These are phyloP conservation scores for Cercospora sojina DNA, from an alignment of 2,329 filamentous ascomycete species.

Conservation along the genomic window DNA sequence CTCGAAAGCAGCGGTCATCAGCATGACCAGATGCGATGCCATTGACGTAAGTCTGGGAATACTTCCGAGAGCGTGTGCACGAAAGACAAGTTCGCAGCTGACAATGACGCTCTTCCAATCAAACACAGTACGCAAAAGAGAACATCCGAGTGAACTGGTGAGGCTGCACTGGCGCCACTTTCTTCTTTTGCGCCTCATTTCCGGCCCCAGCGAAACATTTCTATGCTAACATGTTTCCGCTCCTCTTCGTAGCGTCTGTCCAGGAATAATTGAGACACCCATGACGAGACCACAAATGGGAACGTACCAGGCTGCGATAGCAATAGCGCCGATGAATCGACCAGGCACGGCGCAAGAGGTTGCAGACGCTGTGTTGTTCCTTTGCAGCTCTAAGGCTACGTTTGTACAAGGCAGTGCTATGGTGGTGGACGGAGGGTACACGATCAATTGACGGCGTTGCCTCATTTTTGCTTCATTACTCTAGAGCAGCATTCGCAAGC, in stretches of 20 bases:
- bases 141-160: conserved; percentile 47
- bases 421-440: conserved; percentile 50
- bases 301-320: conserved; percentile 32
- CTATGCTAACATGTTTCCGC: neutral
- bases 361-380: conserved; percentile 49
- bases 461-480: neutral
- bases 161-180: conserved; percentile 3
- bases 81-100: conserved; percentile 7
- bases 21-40: conserved; percentile 50
- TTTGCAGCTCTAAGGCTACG: conserved; percentile 48
- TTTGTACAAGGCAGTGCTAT: conserved; percentile 49
- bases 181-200: neutral
- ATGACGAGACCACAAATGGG: conserved; percentile 45
- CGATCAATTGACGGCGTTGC: conserved; percentile 40
- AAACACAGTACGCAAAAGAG: conserved; percentile 47
- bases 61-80: neutral
- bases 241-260: conserved; percentile 42
- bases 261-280: conserved; percentile 49
- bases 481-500: neutral
- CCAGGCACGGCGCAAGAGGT: conserved; percentile 50
- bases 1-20: conserved; percentile 49
- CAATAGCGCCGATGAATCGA: conserved; percentile 42
- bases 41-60: conserved; percentile 42
- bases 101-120: neutral
- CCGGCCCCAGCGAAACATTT: neutral